Conservation (phyloP, 805 yeast species). For the Metschnikowia gruessii region DNA sequence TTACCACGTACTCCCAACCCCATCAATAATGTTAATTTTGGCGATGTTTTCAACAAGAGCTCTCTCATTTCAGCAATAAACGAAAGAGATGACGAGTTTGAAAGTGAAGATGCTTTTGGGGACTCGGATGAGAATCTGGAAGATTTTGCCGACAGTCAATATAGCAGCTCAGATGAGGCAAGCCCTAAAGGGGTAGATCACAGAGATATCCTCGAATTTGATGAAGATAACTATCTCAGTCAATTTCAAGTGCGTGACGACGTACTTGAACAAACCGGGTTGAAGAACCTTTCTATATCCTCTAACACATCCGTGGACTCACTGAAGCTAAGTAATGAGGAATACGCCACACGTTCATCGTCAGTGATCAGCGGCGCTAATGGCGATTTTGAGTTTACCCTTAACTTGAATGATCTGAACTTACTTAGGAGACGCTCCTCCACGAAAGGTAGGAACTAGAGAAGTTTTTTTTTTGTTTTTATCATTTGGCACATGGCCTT, state of each 20-base stretch:
- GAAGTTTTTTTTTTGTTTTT: not conserved
- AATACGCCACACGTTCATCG: constrained; percentile 38
- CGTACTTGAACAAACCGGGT: constrained; percentile 10
- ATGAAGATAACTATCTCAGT: constrained; percentile 3
- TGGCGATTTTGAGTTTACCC: constrained; percentile 50
- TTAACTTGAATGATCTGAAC: constrained; percentile 63
- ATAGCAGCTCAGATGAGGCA: constrained; percentile 24
- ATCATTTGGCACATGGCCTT: not conserved
- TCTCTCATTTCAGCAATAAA: constrained; percentile 2
- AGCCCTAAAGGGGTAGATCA: constrained; percentile 8
- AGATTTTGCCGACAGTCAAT: constrained; percentile 1
- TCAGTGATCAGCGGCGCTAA: constrained; percentile 38
- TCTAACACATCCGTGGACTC: constrained; percentile 21
- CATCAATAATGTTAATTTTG: constrained; percentile 30
- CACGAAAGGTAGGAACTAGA: constrained; percentile 13
- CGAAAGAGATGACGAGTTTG: constrained; percentile 15
- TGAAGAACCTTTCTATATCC: constrained; percentile 22
- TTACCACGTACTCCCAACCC: constrained; percentile 46
- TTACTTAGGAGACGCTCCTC: constrained; percentile 51
- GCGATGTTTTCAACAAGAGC: constrained; percentile 26
- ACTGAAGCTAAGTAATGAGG: constrained; percentile 22
- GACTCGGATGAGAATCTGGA: constrained; percentile 17
- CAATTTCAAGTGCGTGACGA: constrained; percentile 4
- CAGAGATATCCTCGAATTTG: constrained; percentile 12
- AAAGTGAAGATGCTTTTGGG: constrained; percentile 14